These are phyloP conservation scores for Hyphodiscus hymeniophilus DNA, from an alignment of 495 filamentous ascomycete species.

Conservation along the genomic window DNA sequence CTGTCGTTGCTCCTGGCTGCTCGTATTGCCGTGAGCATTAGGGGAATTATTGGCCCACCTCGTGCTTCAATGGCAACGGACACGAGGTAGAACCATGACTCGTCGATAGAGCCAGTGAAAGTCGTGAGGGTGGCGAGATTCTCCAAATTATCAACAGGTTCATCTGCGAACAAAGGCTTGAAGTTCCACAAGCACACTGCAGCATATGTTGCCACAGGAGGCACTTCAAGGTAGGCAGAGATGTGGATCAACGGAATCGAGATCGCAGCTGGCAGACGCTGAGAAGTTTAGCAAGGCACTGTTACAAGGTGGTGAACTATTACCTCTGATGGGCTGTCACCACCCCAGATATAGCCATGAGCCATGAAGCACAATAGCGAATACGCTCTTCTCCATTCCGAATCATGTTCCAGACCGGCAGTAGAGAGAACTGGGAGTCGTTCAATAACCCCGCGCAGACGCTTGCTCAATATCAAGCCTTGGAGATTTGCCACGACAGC, in stretches of 20 bases:
- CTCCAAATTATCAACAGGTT: slow-evolving; percentile 69
- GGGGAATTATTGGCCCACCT: slow-evolving; percentile 76
- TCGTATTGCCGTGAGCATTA: slow-evolving; percentile 80
- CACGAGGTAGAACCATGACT: slow-evolving; percentile 96
- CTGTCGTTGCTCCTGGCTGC: slow-evolving; percentile 69
- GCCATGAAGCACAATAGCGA: slow-evolving; percentile 78
- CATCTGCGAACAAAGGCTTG: slow-evolving; percentile 74
- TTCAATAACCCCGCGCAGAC: slow-evolving; percentile 68
- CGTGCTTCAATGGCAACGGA: slow-evolving; percentile 94
- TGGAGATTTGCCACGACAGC: slow-evolving; percentile 76
- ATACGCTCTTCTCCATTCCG: slow-evolving; percentile 91
- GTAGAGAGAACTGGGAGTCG: slow-evolving; percentile 75
- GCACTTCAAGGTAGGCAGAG: slow-evolving; percentile 75
- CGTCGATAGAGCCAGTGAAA: slow-evolving; percentile 92
- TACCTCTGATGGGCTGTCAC: slow-evolving; percentile 71
- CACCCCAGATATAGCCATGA: slow-evolving; percentile 94
- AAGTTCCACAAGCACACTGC: slow-evolving; percentile 94
- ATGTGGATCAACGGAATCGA: slow-evolving; percentile 74
- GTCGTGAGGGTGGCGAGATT: slow-evolving; percentile 81
- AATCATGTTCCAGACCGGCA: slow-evolving; percentile 64
- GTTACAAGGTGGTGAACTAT: too few relatives aligned
- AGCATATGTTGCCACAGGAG: slow-evolving; percentile 91
- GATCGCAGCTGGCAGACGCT: slow-evolving; percentile 79
- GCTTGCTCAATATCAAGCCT: slow-evolving; percentile 71
- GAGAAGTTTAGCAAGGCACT: slow-evolving; percentile 22